Percentiles rank a stretch among this genome's conserved stretches.
Conservation (phyloP, 2,329 filamentous ascomycete species). For the Cladosporium halotolerans region DNA sequence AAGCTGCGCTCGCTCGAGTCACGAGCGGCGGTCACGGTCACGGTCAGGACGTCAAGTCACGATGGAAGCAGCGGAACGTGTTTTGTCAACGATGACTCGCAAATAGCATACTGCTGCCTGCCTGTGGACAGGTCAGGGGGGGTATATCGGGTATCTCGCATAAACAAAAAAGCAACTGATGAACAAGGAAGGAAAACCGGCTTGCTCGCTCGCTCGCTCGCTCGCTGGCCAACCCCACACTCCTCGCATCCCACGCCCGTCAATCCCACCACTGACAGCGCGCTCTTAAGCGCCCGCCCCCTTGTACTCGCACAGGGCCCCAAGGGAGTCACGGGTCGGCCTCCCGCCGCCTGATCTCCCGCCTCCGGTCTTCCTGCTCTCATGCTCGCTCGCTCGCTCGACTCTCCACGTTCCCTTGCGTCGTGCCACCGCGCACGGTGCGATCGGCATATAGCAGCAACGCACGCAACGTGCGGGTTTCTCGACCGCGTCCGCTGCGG, state of each 20-base stretch:
- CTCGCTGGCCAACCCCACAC: neutral
- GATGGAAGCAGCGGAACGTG: no score
- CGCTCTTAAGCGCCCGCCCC: neutral
- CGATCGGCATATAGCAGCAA: neutral
- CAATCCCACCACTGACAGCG: conserved; percentile 5
- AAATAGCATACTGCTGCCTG: no score
- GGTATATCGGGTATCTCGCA: no score
- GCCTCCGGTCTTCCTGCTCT: no score
- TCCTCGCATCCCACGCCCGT: neutral
- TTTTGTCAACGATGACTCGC: no score
- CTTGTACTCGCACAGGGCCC: neutral
- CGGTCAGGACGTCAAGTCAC: no score
- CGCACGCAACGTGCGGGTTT: neutral
- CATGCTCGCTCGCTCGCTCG: no score
- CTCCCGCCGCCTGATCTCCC: no score
- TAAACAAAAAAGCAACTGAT: no score
- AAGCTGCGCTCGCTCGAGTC: neutral
- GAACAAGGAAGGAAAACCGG: neutral
- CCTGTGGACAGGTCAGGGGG: no score
- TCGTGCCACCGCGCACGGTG: neutral
- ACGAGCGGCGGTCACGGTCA: neutral
- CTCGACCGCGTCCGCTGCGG: no score
- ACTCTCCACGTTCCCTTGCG: conserved; percentile 8
- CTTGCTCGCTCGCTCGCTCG: neutral
- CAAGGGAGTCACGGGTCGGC: no score